Percentiles rank a stretch among this genome's conserved stretches.
These are phyloP conservation scores for Manihot esculenta DNA, from an alignment of 441 rosid species.

Conservation along the genomic window DNA sequence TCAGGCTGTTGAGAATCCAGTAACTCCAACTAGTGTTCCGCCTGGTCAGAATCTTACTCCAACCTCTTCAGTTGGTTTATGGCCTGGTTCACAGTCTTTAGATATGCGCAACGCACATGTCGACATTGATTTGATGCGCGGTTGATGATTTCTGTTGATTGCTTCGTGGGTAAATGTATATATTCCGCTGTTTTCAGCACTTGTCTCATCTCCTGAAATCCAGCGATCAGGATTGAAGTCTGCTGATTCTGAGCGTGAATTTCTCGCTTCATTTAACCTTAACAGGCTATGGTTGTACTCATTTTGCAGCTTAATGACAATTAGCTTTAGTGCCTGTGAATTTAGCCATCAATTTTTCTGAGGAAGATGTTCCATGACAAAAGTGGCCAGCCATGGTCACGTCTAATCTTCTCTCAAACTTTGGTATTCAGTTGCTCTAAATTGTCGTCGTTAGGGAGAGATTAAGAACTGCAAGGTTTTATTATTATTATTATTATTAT, in stretches of 20 bases:
- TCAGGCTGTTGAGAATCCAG: constrained; percentile 42
- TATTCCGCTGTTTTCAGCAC: constrained; percentile 32
- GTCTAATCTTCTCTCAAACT: not conserved
- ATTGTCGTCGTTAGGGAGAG: not conserved
- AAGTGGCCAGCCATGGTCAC: not conserved
- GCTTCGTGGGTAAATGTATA: constrained; percentile 35
- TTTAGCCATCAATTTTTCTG: constrained; percentile 4
- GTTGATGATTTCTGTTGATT: constrained; percentile 38
- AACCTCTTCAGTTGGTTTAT: constrained; percentile 49
- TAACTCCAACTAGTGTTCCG: constrained; percentile 42
- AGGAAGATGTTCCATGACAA: not conserved
- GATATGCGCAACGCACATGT: constrained; percentile 67
- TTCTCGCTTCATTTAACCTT: constrained; percentile 27
- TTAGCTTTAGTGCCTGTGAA: constrained; percentile 13
- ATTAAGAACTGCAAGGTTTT: not conserved
- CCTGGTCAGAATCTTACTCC: constrained; percentile 62
- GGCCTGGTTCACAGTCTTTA: constrained; percentile 68
- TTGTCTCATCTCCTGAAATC: constrained; percentile 29
- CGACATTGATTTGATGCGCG: constrained; percentile 91
- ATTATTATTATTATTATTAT: no score
- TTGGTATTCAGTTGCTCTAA: not conserved
- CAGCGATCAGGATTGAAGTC: constrained; percentile 25
- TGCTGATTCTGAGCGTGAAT: constrained; percentile 27
- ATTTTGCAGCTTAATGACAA: constrained; percentile 33
- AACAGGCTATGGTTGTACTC: constrained; percentile 30